Conservation (phyloP, 345 rosid genomes). For the Populus euphratica region DNA sequence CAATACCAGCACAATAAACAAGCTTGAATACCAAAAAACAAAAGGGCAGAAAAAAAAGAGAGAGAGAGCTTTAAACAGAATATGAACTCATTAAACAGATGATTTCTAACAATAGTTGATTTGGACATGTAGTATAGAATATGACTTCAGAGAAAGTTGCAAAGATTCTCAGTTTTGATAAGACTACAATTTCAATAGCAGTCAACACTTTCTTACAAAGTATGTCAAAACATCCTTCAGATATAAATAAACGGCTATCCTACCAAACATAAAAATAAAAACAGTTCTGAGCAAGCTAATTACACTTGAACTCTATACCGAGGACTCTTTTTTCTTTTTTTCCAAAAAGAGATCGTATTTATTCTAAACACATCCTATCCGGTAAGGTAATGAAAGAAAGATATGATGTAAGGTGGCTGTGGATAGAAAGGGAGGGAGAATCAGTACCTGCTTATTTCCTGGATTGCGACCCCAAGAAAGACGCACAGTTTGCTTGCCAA, state of each 20-base stretch:
- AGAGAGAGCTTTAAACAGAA: background rate
- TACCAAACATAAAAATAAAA: background rate
- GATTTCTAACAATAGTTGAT: background rate
- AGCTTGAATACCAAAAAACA: background rate
- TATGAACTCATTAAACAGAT: background rate
- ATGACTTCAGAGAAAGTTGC: background rate
- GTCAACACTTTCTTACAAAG: background rate
- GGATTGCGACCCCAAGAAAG: conserved; percentile 90
- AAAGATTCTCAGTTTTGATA: background rate
- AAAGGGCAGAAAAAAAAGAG: background rate
- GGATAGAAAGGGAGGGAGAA: background rate
- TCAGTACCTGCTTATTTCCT: conserved; percentile 66
- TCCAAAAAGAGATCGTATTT: background rate
- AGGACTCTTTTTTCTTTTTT: background rate
- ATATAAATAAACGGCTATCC: background rate
- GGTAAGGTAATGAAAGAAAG: background rate
- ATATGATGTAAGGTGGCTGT: background rate
- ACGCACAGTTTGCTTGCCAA: conserved; percentile 69
- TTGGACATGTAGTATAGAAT: background rate
- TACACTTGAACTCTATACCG: background rate
- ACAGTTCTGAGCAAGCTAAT: background rate
- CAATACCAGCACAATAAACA: background rate
- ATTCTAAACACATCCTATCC: background rate
- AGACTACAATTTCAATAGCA: background rate
- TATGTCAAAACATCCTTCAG: background rate